Conservation (phyloP, 2,329 filamentous ascomycete genomes). For the Sporothrix humicola region DNA sequence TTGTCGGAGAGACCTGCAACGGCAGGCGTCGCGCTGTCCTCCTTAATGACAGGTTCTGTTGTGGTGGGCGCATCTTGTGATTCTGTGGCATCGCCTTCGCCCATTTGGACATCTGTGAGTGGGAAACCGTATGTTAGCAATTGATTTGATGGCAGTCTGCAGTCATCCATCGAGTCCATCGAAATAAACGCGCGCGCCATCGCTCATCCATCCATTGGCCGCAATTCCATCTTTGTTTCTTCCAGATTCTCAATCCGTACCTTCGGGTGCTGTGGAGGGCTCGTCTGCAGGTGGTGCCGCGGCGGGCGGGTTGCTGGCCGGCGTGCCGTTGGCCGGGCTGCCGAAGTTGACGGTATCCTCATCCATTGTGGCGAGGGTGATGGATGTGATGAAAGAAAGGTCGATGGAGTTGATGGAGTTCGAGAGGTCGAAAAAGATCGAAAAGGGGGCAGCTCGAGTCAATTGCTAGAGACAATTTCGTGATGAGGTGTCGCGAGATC, state of each 20-base stretch:
- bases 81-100: conserved; percentile 51
- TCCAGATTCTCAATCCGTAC: not conserved
- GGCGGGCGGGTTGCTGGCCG: conserved; percentile 60
- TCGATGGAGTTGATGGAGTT: conserved; percentile 33
- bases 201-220: not conserved
- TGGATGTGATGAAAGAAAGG: not conserved
- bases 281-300: conserved; percentile 62
- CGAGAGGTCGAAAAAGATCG: conserved; percentile 15
- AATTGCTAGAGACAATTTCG: not conserved
- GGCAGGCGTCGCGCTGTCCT: conserved; percentile 65
- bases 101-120: conserved; percentile 66
- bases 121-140: not conserved
- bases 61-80: conserved; percentile 17
- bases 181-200: not conserved
- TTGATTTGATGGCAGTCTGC: not conserved
- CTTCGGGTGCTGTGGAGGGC: conserved; percentile 34
- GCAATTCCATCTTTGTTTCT: no score
- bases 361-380: conserved; percentile 57
- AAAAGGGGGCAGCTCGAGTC: conserved; percentile 5
- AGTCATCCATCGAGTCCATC: no score
- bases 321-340: conserved; percentile 63
- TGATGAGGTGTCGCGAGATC: not conserved
- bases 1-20: conserved; percentile 63
- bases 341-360: conserved; percentile 62
- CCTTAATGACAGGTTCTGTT: conserved; percentile 60